Conservation (phyloP, 805 yeast genomes). For the Kuraishia cidri region DNA sequence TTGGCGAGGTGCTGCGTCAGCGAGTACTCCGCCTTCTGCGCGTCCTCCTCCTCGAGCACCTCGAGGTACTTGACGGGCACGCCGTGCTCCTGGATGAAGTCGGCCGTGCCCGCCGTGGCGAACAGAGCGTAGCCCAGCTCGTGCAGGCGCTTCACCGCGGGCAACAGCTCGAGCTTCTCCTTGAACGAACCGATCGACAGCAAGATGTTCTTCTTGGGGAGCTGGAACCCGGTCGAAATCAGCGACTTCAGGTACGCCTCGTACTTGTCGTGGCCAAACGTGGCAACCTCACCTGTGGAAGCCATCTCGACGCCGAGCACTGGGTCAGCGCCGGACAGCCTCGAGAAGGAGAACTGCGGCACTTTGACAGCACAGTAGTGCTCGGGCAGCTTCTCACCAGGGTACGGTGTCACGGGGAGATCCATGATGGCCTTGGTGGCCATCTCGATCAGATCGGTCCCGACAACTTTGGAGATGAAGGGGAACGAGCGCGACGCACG, state of each 20-base stretch:
- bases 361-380: conserved; percentile 95
- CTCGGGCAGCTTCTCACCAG: conserved; percentile 79
- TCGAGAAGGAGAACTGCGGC: conserved; percentile 95
- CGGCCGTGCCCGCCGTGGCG: conserved; percentile 99
- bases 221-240: conserved; percentile 88
- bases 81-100: conserved; percentile 90
- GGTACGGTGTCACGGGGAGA: conserved; percentile 81
- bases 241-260: conserved; percentile 96
- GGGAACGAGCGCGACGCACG: conserved; percentile 99
- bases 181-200: conserved; percentile 94
- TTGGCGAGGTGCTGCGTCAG: conserved; percentile 94
- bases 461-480: conserved; percentile 94
- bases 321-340: conserved; percentile 97
- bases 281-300: conserved; percentile 97
- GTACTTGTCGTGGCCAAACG: conserved; percentile 91
- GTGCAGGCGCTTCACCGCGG: conserved; percentile 71
- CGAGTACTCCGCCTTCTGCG: conserved; percentile 88
- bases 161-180: conserved; percentile 90
- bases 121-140: conserved; percentile 84
- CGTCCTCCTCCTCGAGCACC: conserved; percentile 61
- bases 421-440: conserved; percentile 96
- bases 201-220: conserved; percentile 91
- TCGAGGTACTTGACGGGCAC: conserved; percentile 94
- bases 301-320: conserved; percentile 99
- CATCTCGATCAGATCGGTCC: conserved; percentile 92